Evolutionary conservation across 1,284 basidiomycete species (phyloP).

Genomic region (Lignosus rhinocerotis): DNA sequence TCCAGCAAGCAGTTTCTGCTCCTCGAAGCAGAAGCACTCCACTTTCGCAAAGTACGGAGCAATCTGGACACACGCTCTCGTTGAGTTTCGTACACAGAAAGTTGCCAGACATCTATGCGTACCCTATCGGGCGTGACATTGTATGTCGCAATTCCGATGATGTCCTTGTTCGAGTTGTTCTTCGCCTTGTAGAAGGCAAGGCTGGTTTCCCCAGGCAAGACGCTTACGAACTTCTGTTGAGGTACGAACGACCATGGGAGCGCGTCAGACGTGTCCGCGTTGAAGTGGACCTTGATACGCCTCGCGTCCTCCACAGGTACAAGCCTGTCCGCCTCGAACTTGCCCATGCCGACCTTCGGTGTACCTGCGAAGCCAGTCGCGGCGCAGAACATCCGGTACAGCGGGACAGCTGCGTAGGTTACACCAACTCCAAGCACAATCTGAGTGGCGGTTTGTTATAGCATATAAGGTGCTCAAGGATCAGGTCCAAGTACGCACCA

Average conservation of each 20-base stretch:
- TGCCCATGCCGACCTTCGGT: slow-evolving; percentile 83
- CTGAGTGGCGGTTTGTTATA: slow-evolving; percentile 37
- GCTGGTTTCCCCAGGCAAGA: slow-evolving; percentile 94
- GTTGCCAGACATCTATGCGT: slow-evolving; percentile 31
- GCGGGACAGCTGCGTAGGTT: slow-evolving; percentile 94
- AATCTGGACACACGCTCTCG: slow-evolving; percentile 54
- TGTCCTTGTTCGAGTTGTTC: slow-evolving; percentile 83
- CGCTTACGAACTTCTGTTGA: slow-evolving; percentile 87
- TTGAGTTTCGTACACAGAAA: not conserved
- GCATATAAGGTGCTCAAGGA: not conserved
- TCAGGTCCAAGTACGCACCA: slow-evolving; percentile 47
- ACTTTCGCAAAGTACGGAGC: slow-evolving; percentile 99
- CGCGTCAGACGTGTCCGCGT: slow-evolving; percentile 87
- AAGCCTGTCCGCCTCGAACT: slow-evolving; percentile 81
- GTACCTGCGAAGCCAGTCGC: slow-evolving; percentile 97
- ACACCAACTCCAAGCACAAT: slow-evolving; percentile 82
- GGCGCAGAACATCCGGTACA: slow-evolving; percentile 97
- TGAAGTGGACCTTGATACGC: slow-evolving; percentile 94
- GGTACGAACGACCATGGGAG: slow-evolving; percentile 95
- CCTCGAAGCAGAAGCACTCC: slow-evolving; percentile 99
- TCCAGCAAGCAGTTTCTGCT: slow-evolving; percentile 91
- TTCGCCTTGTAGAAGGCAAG: slow-evolving; percentile 96
- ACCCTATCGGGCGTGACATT: slow-evolving; percentile 94
- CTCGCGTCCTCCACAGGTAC: slow-evolving; percentile 71
- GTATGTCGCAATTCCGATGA: slow-evolving; percentile 99